A percentile compares a stretch with the other conserved stretches of the same genome.
Conservation (phyloP, 2,329 filamentous ascomycete species). For the Niveomyces coronatus region DNA sequence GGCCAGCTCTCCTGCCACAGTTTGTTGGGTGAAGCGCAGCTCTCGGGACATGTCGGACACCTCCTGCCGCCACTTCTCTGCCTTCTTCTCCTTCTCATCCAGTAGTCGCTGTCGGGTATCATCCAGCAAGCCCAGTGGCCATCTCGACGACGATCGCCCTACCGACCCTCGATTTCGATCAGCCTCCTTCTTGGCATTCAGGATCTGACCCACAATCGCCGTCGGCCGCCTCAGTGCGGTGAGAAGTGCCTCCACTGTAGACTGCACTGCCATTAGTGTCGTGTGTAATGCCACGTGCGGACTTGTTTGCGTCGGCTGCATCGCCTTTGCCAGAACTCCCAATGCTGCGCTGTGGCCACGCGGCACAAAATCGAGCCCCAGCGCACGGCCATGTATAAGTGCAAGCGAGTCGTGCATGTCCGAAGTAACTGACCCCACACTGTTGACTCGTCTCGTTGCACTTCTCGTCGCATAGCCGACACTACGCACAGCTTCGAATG, state of each 20-base stretch:
- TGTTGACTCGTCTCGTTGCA: constrained; percentile 69
- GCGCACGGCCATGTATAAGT: constrained; percentile 41
- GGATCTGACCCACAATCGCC: constrained; percentile 66
- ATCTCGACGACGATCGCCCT: constrained; percentile 62
- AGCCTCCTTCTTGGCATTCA: constrained; percentile 61
- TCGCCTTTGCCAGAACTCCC: constrained; percentile 57
- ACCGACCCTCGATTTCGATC: constrained; percentile 70
- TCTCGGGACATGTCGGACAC: constrained; percentile 68
- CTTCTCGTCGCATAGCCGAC: constrained; percentile 77
- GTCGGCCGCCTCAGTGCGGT: constrained; percentile 69
- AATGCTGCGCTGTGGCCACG: constrained; percentile 58
- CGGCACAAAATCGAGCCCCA: constrained; percentile 58
- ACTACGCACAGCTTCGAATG: constrained; percentile 76
- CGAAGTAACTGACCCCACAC: constrained; percentile 49
- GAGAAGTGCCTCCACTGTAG: constrained; percentile 73
- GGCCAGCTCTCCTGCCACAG: constrained; percentile 82
- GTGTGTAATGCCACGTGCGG: constrained; percentile 66
- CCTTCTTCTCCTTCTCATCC: constrained; percentile 75
- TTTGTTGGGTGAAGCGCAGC: constrained; percentile 83
- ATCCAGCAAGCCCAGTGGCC: constrained; percentile 74
- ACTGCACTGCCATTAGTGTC: constrained; percentile 68
- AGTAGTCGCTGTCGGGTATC: constrained; percentile 75
- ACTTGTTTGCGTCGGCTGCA: constrained; percentile 58
- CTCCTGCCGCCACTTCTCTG: constrained; percentile 58
- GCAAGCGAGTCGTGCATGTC: constrained; percentile 60